phyloP scores from a whole-genome alignment of 2,329 filamentous ascomycete species.

The Ambrosiella xylebori region DNA sequence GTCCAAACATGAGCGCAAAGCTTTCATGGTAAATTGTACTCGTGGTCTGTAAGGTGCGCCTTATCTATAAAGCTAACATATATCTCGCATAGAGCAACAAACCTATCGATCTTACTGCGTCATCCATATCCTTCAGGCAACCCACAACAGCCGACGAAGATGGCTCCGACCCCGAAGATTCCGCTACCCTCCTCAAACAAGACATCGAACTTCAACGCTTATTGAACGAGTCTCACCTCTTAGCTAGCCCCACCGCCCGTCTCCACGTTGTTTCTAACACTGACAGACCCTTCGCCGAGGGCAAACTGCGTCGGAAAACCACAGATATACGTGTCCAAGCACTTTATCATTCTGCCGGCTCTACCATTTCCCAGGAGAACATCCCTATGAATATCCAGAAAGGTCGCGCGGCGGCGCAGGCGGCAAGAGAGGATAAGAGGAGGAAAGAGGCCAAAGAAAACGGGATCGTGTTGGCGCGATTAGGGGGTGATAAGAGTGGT shows the following conservation, averaged over 20 bases:
- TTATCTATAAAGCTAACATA: background rate
- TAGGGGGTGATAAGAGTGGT: conserved; percentile 17
- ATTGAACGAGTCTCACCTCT: conserved; percentile 78
- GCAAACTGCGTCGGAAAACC: conserved; percentile 63
- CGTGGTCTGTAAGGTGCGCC: background rate
- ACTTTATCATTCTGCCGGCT: conserved; percentile 48
- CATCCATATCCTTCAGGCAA: conserved; percentile 16
- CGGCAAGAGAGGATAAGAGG: conserved; percentile 48
- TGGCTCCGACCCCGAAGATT: conserved; percentile 34
- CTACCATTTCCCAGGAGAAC: conserved; percentile 58
- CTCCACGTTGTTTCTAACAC: conserved; percentile 22
- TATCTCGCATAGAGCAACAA: conserved; percentile 14
- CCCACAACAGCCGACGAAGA: conserved; percentile 16
- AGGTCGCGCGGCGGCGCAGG: conserved; percentile 59
- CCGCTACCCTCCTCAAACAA: conserved; percentile 61
- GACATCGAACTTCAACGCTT: conserved; percentile 85
- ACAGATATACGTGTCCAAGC: conserved; percentile 69
- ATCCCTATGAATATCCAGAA: conserved; percentile 81
- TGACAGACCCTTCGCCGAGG: conserved; percentile 32
- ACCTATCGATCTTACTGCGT: conserved; percentile 33
- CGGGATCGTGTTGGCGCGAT: conserved; percentile 67
- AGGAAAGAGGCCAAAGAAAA: conserved; percentile 73
- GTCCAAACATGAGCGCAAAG: conserved; percentile 54
- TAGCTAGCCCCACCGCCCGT: conserved; percentile 34
- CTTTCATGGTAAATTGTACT: conserved; percentile 47